Conservation (phyloP, 2,329 filamentous ascomycete genomes). For the Coccinonectria pachysandricola region DNA sequence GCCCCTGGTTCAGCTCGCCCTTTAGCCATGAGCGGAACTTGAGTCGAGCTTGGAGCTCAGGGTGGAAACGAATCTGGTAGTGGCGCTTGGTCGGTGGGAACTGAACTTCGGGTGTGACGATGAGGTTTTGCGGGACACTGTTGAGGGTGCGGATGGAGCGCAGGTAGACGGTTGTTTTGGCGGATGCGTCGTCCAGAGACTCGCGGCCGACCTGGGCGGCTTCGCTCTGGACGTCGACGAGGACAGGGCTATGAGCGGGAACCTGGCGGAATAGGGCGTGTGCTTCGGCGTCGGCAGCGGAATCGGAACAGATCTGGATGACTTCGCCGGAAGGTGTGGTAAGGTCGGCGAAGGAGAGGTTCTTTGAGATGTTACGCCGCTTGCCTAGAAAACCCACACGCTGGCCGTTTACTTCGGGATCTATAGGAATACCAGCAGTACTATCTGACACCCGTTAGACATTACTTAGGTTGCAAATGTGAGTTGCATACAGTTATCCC, state of each 20-base stretch:
- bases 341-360: slow-evolving; percentile 58
- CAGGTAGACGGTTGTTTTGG: slow-evolving; percentile 50
- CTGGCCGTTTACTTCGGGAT: slow-evolving; percentile 8
- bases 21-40: slow-evolving; percentile 54
- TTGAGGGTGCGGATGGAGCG: slow-evolving; percentile 38
- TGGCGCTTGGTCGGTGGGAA: slow-evolving; percentile 71
- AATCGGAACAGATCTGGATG: slow-evolving; percentile 35
- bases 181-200: slow-evolving; percentile 12
- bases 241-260: slow-evolving; percentile 42
- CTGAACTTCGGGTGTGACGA: slow-evolving; percentile 62
- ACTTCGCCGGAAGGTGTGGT: slow-evolving; percentile 28
- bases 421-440: slow-evolving; percentile 13
- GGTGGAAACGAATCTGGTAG: slow-evolving; percentile 71
- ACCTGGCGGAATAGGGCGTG: slow-evolving; percentile 36
- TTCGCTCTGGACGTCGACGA: slow-evolving; percentile 31
- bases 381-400: slow-evolving; percentile 58
- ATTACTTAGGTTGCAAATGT: too few species aligned
- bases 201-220: slow-evolving; percentile 10
- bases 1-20: slow-evolving; percentile 39
- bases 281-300: slow-evolving; percentile 23
- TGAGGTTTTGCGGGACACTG: slow-evolving; percentile 48
- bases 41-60: slow-evolving; percentile 56
- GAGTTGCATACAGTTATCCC: slow-evolving; percentile 25
- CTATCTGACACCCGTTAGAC: too few species aligned
- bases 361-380: slow-evolving; percentile 55